Base-by-base conservation (phyloP, 228 moss, liverwort and hornwort species). In the Sphagnum magellanicum region DNA sequence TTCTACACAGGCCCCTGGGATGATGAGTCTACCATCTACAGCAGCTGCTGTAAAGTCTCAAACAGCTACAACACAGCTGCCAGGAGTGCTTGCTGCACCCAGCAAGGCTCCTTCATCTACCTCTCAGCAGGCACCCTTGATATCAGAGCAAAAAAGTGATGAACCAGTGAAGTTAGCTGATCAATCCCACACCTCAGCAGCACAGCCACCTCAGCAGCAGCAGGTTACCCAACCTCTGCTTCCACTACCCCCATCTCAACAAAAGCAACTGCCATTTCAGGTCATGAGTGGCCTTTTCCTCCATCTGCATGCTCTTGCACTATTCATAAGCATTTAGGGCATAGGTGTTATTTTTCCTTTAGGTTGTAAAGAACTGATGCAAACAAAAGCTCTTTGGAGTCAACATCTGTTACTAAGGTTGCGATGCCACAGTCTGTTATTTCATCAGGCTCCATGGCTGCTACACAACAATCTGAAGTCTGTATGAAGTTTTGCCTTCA, bases 211-310 rank as follows among this genome's bases (percentile, higher is more conserved):
- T 55, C 55, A 55, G 55, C 55, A 55, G 12, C 55, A 55, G 55
- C 55, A 55, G 12, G 55, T 55, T 8, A 55, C 55, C 55, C 55
- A 55, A 55, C 55, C 55, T 55, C 12, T 55, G 55, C 55, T 55
- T 8, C 55, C 55, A 12, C 55, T 95, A 73, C 95, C 90, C 8
- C 78, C 90, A 74, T 55, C 84, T 70, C 88, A 88, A 65, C 89
- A 89, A 74, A 90, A 85, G 77, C 87, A 74, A 64, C 32, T 3
- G 32, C 82, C 80, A 70, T 66, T 83, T 63, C 79, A 83, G 83
- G 87, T 83, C 50, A 6, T 12, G 10, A 64, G 32, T 32, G 32
- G 3, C 32, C 32, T 32, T 32, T 32, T 32, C 32, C 32, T 32
- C 32, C 32, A 32, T 32, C 6, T 12, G 10, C 60, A 32, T 32